phyloP scores from a whole-genome alignment of 202 grass and related monocot species.

The Digitaria exilis region DNA sequence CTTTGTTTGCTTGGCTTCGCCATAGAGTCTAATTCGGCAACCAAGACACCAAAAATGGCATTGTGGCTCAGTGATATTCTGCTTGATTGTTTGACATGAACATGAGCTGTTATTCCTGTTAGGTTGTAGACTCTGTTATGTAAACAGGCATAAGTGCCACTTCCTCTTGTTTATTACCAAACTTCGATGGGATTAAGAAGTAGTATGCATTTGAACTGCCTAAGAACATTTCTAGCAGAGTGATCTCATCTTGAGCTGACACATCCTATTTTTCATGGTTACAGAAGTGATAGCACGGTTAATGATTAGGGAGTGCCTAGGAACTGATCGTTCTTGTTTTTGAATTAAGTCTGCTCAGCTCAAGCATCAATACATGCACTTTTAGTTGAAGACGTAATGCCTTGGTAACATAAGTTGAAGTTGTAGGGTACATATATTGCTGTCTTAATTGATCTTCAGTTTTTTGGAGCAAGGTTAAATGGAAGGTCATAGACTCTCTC shows the following conservation, averaged over 20 bases:
- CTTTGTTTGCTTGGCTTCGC: conserved; percentile 2
- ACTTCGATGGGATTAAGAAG: conserved; percentile 4
- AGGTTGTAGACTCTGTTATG: not conserved
- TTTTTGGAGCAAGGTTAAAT: not conserved
- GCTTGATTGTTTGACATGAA: conserved; percentile 1
- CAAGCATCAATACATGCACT: not conserved
- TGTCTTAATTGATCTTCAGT: conserved; percentile 6
- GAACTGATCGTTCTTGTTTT: not conserved
- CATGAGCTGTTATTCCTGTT: not conserved
- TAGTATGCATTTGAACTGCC: not conserved
- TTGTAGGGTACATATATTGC: not conserved
- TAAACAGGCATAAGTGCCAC: not conserved
- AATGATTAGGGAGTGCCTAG: conserved; percentile 4
- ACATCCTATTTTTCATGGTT: not conserved
- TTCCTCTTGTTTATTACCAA: not conserved
- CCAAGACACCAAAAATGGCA: not conserved
- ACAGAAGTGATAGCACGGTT: not conserved
- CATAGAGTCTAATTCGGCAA: not conserved
- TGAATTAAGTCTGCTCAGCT: conserved; percentile 6
- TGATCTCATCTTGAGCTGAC: conserved; percentile 7
- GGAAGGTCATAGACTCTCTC: not conserved
- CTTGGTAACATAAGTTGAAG: not conserved
- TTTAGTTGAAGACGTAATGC: conserved; percentile 19
- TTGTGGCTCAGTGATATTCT: not conserved
- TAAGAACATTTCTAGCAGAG: conserved; percentile 20